Evolutionary conservation across 1,139 yeast genomes (phyloP), one percentile per base, ranked within the genome.

Genomic region (Wickerhamiella infanticola): DNA sequence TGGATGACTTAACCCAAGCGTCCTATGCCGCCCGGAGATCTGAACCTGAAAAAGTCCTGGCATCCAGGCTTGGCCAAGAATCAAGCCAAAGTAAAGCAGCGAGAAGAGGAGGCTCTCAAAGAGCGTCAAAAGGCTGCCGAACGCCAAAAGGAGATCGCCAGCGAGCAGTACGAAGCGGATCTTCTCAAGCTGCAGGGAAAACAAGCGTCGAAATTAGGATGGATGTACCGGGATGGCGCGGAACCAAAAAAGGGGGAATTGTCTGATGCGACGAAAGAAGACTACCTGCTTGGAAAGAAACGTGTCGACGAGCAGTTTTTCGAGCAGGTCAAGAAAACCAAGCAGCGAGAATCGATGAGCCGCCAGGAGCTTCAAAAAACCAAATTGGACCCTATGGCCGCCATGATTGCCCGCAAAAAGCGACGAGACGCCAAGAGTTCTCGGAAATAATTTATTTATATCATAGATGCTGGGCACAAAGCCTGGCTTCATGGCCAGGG

Each of bases 41-140:
- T 88, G 52, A 88, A 88, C 60, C 64, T 86, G 48, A 81, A 88
- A 64, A 90, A 90, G 62, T 88, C 97, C 49, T 90, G 97, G 97
- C 86, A 88, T 61, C 96, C 97, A 3, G 88, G 83, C 39, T 69
- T 84, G 44, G 68, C 82, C 56, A 82, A 82, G 63, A 90, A 90
- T 68, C 88, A 81, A 63, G 80, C 79, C 55, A 81, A 79, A 58
- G 90, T 88, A 35, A 82, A 94, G 94, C 72, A 78, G 55, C 72
- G 70, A 48, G 97, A 90, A 58, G 88, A 85, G 57, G 80, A 79
- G 45, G 79, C 83, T 24, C 66, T 85, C 7, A 74, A 75, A 31
- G 94, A 85, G 58, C 74, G 80, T 47, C 74, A 76, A 55, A 73
- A 74, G 56, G 76, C 80, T 39, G 72, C 77, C 49, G 79, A 79